Base-by-base conservation (phyloP, 2,329 filamentous ascomycete genomes). In the Cladosporium cucumerinum region DNA sequence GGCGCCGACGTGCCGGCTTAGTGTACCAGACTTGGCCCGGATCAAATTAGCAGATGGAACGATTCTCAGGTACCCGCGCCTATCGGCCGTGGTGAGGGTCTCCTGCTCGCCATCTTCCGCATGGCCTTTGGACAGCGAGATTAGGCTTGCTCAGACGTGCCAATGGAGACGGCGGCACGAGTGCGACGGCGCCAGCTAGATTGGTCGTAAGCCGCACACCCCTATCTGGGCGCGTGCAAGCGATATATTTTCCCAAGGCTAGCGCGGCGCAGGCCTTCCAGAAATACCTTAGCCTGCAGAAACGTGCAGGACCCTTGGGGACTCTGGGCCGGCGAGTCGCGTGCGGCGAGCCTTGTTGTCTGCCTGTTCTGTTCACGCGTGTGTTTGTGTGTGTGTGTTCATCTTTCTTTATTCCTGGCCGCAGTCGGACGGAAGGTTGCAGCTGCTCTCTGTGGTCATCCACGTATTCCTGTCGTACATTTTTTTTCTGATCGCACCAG, bases 251-350 rank as follows among this genome's bases (percentile, higher is more conserved):
- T 54, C 28, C 51, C 4, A 11, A 23, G 16, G 28, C 51, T 54
- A 54, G 51, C 51, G 51, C 26, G 51, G 51, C 18, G 51, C 51
- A 30, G 26, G 28, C 26, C 51, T 54, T 54, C 51, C 51, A 54
- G 51, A 54, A 54, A 54, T 54, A 54, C 25, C 16, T 28, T 54
- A 54, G 51, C 32, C 51, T 54, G 51, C 51, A 54, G 51, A 54
- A 54, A 54, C 51, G 51, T 54, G 51, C 51, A 54, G 51, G 51
- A 54, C 51, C 51, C 51, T 54, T 32, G 26, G 11, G 14, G 36
- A 43, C 39, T 34, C 10, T 46, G 2, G 51, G 16, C 51, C 11
- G 49, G 14, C 49, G 21, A 30, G 28, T 30, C 28, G 28, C 28
- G 28, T 30, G 28, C 28, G 28, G 28, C 28, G 28, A 30, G 28